A percentile compares a stretch with the other conserved stretches of the same genome.
These are phyloP conservation scores for Nitzschia inconspicua DNA, from an alignment of 108 stramenopile genomes.

Conservation along the genomic window DNA sequence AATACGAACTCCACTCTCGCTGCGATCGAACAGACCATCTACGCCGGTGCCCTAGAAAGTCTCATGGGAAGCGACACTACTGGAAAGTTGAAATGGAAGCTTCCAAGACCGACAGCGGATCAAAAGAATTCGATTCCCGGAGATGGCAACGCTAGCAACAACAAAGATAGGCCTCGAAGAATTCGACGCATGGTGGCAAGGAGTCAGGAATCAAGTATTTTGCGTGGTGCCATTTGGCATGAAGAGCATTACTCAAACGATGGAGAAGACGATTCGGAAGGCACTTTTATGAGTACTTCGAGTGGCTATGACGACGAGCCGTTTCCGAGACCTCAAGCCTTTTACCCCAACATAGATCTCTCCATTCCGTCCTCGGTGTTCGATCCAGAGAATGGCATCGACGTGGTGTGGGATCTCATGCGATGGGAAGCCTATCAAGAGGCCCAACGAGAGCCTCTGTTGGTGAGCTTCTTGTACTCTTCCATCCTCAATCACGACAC, in stretches of 20 bases:
- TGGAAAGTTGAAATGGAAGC: neutral
- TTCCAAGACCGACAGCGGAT: neutral
- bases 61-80: neutral
- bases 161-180: neutral
- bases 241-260: conserved; percentile 43
- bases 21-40: conserved; percentile 5
- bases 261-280: neutral
- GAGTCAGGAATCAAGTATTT: conserved; percentile 24
- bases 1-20: neutral
- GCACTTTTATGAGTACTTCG: neutral
- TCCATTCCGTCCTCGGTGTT: conserved; percentile 57
- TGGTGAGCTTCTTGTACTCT: conserved; percentile 79
- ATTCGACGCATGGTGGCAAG: conserved; percentile 29
- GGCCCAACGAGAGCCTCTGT: conserved; percentile 71
- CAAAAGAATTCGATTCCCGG: neutral
- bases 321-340: conserved; percentile 14
- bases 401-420: conserved; percentile 70
- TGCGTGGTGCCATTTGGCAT: conserved; percentile 58
- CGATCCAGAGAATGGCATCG: conserved; percentile 24
- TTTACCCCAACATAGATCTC: conserved; percentile 61
- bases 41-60: conserved; percentile 11
- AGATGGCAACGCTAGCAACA: neutral
- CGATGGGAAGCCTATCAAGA: conserved; percentile 69
- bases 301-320: neutral
- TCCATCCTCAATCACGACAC: conserved; percentile 82